Conservation (phyloP, 2,329 filamentous ascomycete species). For the Trichoderma atroviride region DNA sequence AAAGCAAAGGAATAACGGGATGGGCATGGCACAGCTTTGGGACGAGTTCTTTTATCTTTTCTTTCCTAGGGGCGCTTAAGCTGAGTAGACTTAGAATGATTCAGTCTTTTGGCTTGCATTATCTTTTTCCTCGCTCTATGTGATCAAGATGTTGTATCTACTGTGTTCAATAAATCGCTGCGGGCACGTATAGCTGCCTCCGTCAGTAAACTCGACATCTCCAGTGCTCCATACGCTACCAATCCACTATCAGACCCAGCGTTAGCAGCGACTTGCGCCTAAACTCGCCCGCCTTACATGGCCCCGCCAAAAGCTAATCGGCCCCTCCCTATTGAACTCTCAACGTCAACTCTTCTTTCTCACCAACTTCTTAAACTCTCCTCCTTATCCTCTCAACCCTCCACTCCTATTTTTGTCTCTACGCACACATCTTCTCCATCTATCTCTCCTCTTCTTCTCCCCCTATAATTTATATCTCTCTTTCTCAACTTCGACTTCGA, state of each 20-base stretch:
- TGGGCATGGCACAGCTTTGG: conserved; percentile 1
- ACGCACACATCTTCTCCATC: neutral
- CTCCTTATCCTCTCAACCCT: neutral
- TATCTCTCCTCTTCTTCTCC: no score
- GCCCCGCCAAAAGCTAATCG: neutral
- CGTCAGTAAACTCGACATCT: neutral
- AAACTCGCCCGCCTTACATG: neutral
- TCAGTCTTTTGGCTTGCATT: neutral
- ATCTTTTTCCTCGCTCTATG: no score
- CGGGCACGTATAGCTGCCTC: neutral
- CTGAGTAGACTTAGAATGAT: neutral
- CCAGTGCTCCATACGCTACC: neutral
- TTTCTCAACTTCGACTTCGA: neutral
- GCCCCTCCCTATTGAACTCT: conserved; percentile 15
- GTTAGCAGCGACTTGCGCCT: neutral
- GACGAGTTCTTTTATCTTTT: neutral
- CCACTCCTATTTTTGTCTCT: neutral
- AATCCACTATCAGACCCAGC: neutral
- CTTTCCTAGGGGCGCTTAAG: neutral
- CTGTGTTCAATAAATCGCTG: no score
- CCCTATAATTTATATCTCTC: neutral
- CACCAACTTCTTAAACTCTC: neutral
- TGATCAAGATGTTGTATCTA: neutral
- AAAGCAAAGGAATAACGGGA: neutral
- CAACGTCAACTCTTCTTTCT: neutral